Base-by-base conservation (phyloP, 306 rosid species). In the Dalbergia cochinchinensis region DNA sequence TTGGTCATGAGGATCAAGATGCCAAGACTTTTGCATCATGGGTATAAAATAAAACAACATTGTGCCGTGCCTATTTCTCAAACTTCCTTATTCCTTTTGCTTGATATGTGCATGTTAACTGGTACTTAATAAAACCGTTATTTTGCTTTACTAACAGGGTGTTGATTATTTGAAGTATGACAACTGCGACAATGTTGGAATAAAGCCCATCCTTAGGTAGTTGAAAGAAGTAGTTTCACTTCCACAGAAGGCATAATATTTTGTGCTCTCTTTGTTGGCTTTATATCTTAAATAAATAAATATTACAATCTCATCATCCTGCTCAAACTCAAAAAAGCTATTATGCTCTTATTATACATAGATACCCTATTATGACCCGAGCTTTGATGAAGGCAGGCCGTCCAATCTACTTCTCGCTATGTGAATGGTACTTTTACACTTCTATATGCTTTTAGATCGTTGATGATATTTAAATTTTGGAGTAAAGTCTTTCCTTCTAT, bases 151-250 rank as follows among this genome's bases (percentile, higher is more conserved):
- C 86, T 65, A 19, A 76, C 88, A 95, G 99, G 99, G 96, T 73
- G 88, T 95, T 78, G 99, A 92, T 85, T 95, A 95, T 84, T 89
- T 95, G 98, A 95, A 95, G 93, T 92, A 95, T 83, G 98, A 95
- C 77, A 95, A 95, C 55, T 95, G 98, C 78, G 15, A 83, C 70
- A 90, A 87, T 79, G 99, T 66, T 75, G 97, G 80, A 72, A 69
- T 88, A 68, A 95, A 82, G 66, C 99, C 99, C 34, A 90, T 96
- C n/a, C 80, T 34, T 1, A 91, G 99, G 99, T 95, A 88, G 41
- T 73, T 41, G n/a, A 63, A 60, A 69, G 61, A 20, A 69, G 31
- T 16, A 37, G 33, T 65, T 74, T 4, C 7, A 14, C 2, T 26
- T 26, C 31, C 31, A 26, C 31, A 26, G 31, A 26, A 26, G 3